Evolutionary conservation across 2,329 filamentous ascomycete species (phyloP), one percentile per base, ranked within the genome.

Genomic region (Penicillium sp.): DNA sequence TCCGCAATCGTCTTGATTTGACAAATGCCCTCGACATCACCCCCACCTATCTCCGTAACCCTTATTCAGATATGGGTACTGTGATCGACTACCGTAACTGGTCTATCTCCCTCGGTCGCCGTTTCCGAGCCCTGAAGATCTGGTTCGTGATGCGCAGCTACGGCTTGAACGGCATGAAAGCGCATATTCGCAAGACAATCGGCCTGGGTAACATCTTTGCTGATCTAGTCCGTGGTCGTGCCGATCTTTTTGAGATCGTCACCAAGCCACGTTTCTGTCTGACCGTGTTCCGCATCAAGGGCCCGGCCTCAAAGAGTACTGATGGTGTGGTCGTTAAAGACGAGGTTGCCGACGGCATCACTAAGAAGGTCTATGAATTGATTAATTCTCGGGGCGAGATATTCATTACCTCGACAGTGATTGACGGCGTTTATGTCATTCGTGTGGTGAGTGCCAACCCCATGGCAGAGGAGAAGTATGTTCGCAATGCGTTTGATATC

Each of bases 71-170:
- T 65, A 84, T 82, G 35, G 92, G 91, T 0, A 82, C 93, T 2
- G 93, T 97, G 1, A 96, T 91, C 23, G 93, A 97, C 75, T 97
- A 96, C 78, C 85, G 93, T 45, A 92, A 97, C 79, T 97, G 93
- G 93, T 92, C 96, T 76, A 95, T 97, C 67, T 92, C 93, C 0
- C 85, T 97, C 0, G 93, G 93, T 8, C 82, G 93, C 2, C 82
- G 93, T 15, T 97, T 97, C 82, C 84, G 93, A 57, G 86, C 88
- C 2, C 77, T 97, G 55, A 97, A 97, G 78, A 87, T 96, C 60
- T 97, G 93, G 93, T 97, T 97, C 70, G 92, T 97, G 7, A 78
- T 97, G 66, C 82, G 93, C 43, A 87, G 83, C 42, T 96, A 92
- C 69, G 93, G 93, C 0, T 77, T 95, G 49, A 80, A 81, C 27